phyloP scores from a whole-genome alignment of 768 basidiomycete genomes.

The Tephrocybe rancida region DNA sequence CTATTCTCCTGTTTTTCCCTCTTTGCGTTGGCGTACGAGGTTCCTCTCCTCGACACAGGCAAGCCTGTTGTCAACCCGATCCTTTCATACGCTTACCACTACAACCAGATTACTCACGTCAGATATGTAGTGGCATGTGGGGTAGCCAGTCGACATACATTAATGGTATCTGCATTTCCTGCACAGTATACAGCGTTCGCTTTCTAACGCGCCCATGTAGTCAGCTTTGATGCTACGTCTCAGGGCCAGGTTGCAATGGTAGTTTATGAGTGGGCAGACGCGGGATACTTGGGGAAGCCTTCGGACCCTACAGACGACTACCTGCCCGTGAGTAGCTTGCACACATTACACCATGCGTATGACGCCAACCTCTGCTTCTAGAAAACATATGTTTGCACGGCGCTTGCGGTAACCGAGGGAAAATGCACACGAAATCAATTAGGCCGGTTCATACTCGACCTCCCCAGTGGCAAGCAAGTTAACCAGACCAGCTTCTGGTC shows the following conservation, averaged over 20 bases:
- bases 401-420: conserved; percentile 69
- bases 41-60: conserved; percentile 67
- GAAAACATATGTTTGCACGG: conserved; percentile 95
- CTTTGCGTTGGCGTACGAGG: conserved; percentile 54
- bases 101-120: conserved; percentile 69
- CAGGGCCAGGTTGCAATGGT: conserved; percentile 92
- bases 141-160: conserved; percentile 77
- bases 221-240: conserved; percentile 78
- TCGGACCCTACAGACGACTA: conserved; percentile 55
- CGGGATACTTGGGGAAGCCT: conserved; percentile 76
- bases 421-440: conserved; percentile 71
- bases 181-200: not conserved
- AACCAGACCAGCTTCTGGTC: conserved; percentile 89
- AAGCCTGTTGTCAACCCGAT: conserved; percentile 16
- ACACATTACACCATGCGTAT: not conserved
- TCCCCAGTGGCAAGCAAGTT: conserved; percentile 61
- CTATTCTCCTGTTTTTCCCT: conserved; percentile 33
- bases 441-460: conserved; percentile 88
- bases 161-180: conserved; percentile 69
- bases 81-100: conserved; percentile 5
- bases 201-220: conserved; percentile 32
- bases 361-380: conserved; percentile 42
- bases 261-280: conserved; percentile 95
- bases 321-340: conserved; percentile 57
- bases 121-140: conserved; percentile 98